Base-by-base conservation (phyloP, 1,139 yeast species). In the Suhomyces bokatorum region DNA sequence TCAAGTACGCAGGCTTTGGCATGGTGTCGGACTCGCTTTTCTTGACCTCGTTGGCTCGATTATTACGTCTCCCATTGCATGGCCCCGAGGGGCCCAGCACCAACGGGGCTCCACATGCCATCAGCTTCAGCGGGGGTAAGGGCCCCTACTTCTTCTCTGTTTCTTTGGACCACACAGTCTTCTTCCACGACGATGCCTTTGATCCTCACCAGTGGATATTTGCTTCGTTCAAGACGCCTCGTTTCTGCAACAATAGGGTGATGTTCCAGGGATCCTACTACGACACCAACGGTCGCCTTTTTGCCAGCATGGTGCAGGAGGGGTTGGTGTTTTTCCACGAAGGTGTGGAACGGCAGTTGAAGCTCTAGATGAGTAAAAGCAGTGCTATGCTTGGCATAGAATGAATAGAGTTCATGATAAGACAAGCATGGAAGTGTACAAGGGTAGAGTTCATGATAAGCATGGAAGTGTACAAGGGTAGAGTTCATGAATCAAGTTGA, bases 261-360 rank as follows among this genome's bases (percentile, higher is more conserved):
- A 56, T 72, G 48, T 60, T 70, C 36, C 61, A 58, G 32, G 75
- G 70, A 6, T 63, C 65, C 17, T 64, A 67, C 51, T 73, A 64
- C 51, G 67, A 67, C 43, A 50, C 57, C 35, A 60, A 60, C 29
- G 74, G 73, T 10, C 60, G 62, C 40, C 59, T 70, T 44, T 62
- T 71, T 34, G 77, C 77, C 14, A 59, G 68, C n/a, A 66, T 70
- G 20, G 67, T 66, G 15, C 78, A 73, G 56, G 78, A 73, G 54
- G 76, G 76, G 2, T 58, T 73, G 44, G 68, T 70, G 3, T 67
- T 66, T 42, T 66, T 73, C 52, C 61, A 58, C 43, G 47, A 58
- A 35, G 69, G 67, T 22, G 32, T 57, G 10, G 70, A 67, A 33
- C 50, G 52, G 11, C 56, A 57, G 47, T 69, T 70, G 22, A 69